A percentile compares a stretch with the other conserved stretches of the same genome.
Evolutionary conservation across 345 rosid species (phyloP).

Genomic region (Lagerstroemia speciosa): DNA sequence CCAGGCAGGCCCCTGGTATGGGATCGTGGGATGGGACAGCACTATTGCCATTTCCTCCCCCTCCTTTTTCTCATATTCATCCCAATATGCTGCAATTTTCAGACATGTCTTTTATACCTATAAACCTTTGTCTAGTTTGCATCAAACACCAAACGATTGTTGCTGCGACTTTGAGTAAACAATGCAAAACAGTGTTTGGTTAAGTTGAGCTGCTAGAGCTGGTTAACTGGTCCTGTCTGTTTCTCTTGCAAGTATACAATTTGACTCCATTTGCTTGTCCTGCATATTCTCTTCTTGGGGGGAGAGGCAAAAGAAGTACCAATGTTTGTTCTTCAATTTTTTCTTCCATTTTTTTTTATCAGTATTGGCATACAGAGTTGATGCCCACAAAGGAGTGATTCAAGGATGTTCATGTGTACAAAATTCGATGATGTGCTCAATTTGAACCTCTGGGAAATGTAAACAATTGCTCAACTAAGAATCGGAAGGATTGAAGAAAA

Average conservation of each 20-base stretch:
- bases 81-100: background rate
- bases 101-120: background rate
- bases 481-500: background rate
- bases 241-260: too few species aligned
- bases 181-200: background rate
- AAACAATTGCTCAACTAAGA: background rate
- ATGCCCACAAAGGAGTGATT: background rate
- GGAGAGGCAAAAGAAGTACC: too few species aligned
- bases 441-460: background rate
- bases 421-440: background rate
- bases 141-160: background rate
- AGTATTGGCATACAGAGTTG: too few species aligned
- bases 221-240: conserved; percentile 6
- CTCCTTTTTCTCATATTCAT: background rate
- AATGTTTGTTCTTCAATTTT: too few species aligned
- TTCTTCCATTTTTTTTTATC: too few species aligned
- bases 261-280: too few species aligned
- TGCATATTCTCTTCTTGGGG: too few species aligned
- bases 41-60: background rate
- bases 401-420: background rate
- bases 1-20: too few species aligned
- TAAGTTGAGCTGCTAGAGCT: background rate
- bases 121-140: background rate
- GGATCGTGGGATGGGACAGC: background rate
- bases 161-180: background rate